Evolutionary conservation across 192 early-diverging fungal species (phyloP).

Genomic region (Phlyctochytrium planicorne): DNA sequence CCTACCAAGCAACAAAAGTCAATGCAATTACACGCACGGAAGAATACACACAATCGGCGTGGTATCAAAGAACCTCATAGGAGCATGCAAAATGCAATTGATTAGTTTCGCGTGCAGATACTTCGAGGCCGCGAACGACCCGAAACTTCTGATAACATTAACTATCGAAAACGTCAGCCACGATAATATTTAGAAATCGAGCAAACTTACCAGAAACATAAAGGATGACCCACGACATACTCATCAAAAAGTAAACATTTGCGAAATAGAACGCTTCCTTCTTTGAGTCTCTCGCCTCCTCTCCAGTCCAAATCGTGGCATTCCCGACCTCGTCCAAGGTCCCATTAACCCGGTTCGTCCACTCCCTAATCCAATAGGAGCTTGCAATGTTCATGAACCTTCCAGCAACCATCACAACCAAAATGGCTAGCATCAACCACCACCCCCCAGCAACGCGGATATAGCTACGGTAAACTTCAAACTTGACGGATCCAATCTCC

Average conservation of each 20-base stretch:
- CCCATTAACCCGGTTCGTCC: slow-evolving; percentile 13
- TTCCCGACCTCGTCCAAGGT: no score
- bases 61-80: slow-evolving; percentile 50
- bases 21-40: neutral
- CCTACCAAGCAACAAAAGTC: neutral
- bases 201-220: no score
- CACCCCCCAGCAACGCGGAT: slow-evolving; percentile 31
- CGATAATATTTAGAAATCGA: no score
- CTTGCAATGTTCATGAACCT: slow-evolving; percentile 19
- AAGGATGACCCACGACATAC: neutral
- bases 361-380: slow-evolving; percentile 46
- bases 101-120: slow-evolving; percentile 37
- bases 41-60: slow-evolving; percentile 39
- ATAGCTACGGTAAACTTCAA: slow-evolving; percentile 27
- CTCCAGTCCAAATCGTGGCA: no score
- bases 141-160: no score
- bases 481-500: slow-evolving; percentile 18
- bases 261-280: slow-evolving; percentile 3
- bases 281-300: neutral
- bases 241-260: neutral
- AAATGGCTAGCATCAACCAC: slow-evolving; percentile 5
- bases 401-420: neutral
- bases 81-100: slow-evolving; percentile 35
- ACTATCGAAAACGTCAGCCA: no score
- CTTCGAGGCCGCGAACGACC: slow-evolving; percentile 33